A percentile compares a stretch with the other conserved stretches of the same genome.
These are phyloP conservation scores for Arabidopsis lyrata DNA, from an alignment of 441 rosid genomes.

Conservation along the genomic window DNA sequence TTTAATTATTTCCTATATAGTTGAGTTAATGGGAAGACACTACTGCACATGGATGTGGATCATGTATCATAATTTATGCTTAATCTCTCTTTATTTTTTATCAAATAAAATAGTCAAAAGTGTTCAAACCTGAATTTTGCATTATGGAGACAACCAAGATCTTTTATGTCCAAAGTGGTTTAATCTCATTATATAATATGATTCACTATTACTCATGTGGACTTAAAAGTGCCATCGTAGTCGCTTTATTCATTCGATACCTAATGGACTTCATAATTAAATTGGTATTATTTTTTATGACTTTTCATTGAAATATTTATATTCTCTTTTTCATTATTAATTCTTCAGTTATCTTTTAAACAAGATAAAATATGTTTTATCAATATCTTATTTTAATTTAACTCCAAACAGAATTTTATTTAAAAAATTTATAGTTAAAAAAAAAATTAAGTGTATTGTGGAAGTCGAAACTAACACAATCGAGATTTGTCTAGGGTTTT, in stretches of 20 bases:
- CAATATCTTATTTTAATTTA: background rate
- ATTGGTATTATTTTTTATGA: slow-evolving; percentile 1
- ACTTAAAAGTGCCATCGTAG: slow-evolving; percentile 35
- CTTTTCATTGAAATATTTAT: background rate
- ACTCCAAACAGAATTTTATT: no score
- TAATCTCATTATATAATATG: slow-evolving; percentile 41
- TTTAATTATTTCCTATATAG: background rate
- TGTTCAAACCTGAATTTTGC: slow-evolving; percentile 46
- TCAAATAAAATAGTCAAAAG: slow-evolving; percentile 34
- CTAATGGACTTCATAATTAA: slow-evolving; percentile 43
- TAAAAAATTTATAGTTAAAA: no score
- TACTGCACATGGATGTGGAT: slow-evolving; percentile 44
- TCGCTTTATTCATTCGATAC: slow-evolving; percentile 33
- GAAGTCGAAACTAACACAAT: no score
- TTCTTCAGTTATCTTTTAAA: background rate
- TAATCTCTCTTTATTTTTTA: slow-evolving; percentile 16
- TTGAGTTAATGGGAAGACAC: slow-evolving; percentile 46
- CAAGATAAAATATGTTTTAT: background rate
- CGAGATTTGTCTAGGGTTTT: no score
- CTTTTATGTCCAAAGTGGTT: slow-evolving; percentile 45
- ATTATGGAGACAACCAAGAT: slow-evolving; percentile 47
- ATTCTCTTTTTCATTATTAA: background rate
- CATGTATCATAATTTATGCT: slow-evolving; percentile 23
- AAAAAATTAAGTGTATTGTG: background rate
- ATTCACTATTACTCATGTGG: slow-evolving; percentile 43